phyloP scores from a whole-genome alignment of 805 yeast species.

The Nadsonia fulvescens region DNA sequence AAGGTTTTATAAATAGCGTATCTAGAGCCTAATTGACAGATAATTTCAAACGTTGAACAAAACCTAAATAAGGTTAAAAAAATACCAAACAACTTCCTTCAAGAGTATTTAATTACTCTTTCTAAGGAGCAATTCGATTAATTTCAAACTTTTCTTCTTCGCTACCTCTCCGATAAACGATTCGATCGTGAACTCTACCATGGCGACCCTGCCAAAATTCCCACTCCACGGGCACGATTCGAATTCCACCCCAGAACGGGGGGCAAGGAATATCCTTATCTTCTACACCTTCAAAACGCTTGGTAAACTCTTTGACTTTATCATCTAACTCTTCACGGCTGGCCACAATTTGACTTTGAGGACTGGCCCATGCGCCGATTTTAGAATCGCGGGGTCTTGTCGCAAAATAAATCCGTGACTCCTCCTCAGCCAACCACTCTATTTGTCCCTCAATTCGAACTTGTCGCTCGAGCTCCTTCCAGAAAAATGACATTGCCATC shows the following conservation, averaged over 20 bases:
- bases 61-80: no score
- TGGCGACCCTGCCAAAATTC: slow-evolving; percentile 97
- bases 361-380: slow-evolving; percentile 94
- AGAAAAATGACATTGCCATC: slow-evolving; percentile 77
- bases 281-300: slow-evolving; percentile 40
- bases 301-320: slow-evolving; percentile 27
- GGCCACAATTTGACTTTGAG: slow-evolving; percentile 51
- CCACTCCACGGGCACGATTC: slow-evolving; percentile 72
- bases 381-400: slow-evolving; percentile 87
- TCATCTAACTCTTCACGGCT: slow-evolving; percentile 47
- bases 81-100: no score
- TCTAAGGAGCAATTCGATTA: slow-evolving; percentile 4
- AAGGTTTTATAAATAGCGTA: no score
- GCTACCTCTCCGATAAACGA: slow-evolving; percentile 44
- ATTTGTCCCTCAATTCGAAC: slow-evolving; percentile 81
- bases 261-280: slow-evolving; percentile 67
- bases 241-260: slow-evolving; percentile 87
- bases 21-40: no score
- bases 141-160: slow-evolving; percentile 15
- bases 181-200: slow-evolving; percentile 79
- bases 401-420: slow-evolving; percentile 57
- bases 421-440: slow-evolving; percentile 56
- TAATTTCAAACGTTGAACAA: no score
- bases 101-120: no score
- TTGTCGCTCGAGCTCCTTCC: slow-evolving; percentile 83